Conservation (phyloP, 176 grass and related monocot species). For the Olyra latifolia region DNA sequence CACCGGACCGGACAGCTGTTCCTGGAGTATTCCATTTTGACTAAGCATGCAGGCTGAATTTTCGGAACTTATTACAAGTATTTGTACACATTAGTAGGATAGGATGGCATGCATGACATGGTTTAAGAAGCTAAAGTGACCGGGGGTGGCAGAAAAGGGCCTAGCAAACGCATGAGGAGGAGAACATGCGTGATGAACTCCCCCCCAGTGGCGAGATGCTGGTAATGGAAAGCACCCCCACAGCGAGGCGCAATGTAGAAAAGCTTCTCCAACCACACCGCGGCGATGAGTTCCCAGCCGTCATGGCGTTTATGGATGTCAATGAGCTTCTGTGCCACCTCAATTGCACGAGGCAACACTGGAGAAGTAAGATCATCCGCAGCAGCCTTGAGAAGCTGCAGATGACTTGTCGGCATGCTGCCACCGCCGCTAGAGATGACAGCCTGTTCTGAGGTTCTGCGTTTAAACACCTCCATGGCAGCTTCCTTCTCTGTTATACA, state of each 20-base stretch:
- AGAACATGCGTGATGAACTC: too few relatives aligned
- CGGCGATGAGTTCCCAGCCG: not conserved
- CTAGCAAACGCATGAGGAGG: too few relatives aligned
- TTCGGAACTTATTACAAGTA: too few relatives aligned
- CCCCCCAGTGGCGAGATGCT: not conserved
- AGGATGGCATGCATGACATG: too few relatives aligned
- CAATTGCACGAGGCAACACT: not conserved
- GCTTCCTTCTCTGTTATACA: not conserved
- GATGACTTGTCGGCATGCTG: too few relatives aligned
- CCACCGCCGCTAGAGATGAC: too few relatives aligned
- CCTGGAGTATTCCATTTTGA: too few relatives aligned
- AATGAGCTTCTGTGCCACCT: not conserved
- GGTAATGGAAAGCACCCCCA: not conserved
- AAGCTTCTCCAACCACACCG: not conserved
- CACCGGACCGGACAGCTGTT: too few relatives aligned
- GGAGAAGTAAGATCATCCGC: not conserved
- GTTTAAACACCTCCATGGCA: not conserved
- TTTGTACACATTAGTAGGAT: too few relatives aligned
- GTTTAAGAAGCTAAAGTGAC: not conserved
- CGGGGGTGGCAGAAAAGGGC: not conserved
- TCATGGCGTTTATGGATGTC: not conserved
- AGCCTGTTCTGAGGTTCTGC: too few relatives aligned
- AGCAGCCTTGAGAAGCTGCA: too few relatives aligned
- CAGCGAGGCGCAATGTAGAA: not conserved
- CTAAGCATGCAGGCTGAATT: too few relatives aligned